phyloP scores from a whole-genome alignment of 75 land plant species.

The Cryptomeria japonica region DNA sequence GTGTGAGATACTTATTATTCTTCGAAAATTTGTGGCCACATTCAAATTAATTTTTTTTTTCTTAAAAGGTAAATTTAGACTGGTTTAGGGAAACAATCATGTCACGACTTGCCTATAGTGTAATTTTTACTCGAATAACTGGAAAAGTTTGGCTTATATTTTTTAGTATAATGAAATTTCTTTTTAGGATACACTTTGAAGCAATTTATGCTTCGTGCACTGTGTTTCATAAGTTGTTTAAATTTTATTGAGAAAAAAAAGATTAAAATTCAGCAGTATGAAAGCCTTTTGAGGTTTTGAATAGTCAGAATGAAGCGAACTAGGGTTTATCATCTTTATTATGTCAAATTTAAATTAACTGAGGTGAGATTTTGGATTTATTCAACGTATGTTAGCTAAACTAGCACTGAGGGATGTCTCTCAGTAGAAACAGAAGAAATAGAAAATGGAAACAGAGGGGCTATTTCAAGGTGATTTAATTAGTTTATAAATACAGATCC shows the following conservation, averaged over 20 bases:
- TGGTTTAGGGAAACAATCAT: background rate
- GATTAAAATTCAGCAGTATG: background rate
- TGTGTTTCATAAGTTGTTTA: background rate
- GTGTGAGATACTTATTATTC: constrained; percentile 25
- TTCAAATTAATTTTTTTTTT: background rate
- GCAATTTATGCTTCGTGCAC: background rate
- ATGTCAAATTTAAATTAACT: background rate
- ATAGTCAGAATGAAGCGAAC: background rate
- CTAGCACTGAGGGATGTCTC: background rate
- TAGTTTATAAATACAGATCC: background rate
- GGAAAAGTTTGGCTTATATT: background rate
- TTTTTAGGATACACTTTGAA: background rate
- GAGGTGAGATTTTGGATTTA: background rate
- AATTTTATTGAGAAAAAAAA: background rate
- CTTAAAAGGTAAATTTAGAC: background rate
- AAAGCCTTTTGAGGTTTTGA: background rate
- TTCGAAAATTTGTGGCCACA: background rate
- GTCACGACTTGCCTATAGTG: background rate
- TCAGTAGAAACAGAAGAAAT: background rate
- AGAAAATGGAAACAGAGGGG: background rate
- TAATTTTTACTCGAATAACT: background rate
- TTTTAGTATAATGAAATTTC: background rate
- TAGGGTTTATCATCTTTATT: background rate
- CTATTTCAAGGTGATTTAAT: background rate
- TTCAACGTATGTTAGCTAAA: background rate